Base-by-base conservation (phyloP, 139 green algal species). In the Picochlorum sp. region DNA sequence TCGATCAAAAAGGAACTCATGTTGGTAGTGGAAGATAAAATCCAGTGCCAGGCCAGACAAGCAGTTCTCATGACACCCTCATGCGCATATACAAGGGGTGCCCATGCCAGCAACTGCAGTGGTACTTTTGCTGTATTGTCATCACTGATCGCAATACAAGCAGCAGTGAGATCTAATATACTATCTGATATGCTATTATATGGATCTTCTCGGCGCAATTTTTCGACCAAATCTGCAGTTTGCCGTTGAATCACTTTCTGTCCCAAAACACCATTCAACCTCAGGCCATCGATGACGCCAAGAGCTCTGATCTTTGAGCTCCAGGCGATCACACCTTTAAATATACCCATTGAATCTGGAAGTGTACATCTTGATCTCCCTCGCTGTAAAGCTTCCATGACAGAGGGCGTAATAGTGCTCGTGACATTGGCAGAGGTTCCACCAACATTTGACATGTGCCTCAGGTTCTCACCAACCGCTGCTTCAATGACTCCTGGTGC, bases 1-100 rank as follows among this genome's bases (percentile, higher is more conserved):
- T 50, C 64, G 18, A 88, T 66, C 8, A 95, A 77, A 2, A 71
- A 67, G 10, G 83, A 59, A 30, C 85, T 70, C 31, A 76, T 65
- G 15, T 16, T 57, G 11, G 71, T 68, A 6, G 63, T 50, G 16
- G 79, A 71, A 18, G 54, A 49, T 18, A 87, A 45, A 31, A 66
- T 68, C 87, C 85, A 86, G n/a, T 67, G 69, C 79, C 80, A 88
- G 6, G 76, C 68, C 63, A 85, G 74, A 13, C 62, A 50, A 0
- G 20, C 45, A 57, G 68, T 65, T 18, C 15, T 15, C 77, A 91
- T 76, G 20, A 79, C 61, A 15, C 68, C 72, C 2, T 68, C 65
- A 11, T 45, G 67, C 56, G 84, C 79, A 50, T 62, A 60, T n/a
- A 69, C 41, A 21, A 59, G 63, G 9, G 73, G 71, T 49, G 73